These are phyloP conservation scores for Plasmodium berghei DNA, from an alignment of 169 alveolate genomes.

Conservation along the genomic window DNA sequence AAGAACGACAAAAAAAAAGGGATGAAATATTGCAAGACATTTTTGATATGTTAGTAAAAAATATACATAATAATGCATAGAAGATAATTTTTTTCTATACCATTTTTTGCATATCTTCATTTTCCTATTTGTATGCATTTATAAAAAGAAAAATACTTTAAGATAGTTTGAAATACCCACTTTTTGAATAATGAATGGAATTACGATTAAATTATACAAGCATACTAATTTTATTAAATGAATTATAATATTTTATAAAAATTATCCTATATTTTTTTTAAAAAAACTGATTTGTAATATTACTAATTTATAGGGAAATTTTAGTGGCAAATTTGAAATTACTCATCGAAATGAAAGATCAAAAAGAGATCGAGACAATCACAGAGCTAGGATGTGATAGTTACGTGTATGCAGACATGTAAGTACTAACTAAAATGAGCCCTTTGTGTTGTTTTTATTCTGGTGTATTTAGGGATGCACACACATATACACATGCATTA, in stretches of 20 bases:
- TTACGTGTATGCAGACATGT: slow-evolving; percentile 76
- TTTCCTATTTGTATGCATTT: not conserved
- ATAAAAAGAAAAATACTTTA: not conserved
- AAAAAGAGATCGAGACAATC: slow-evolving; percentile 67
- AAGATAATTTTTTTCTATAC: not conserved
- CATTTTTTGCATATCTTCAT: slow-evolving; percentile 3
- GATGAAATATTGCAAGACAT: slow-evolving; percentile 75
- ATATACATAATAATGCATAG: not conserved
- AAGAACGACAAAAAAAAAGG: slow-evolving; percentile 64
- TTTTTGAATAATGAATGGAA: not conserved
- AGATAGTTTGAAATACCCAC: not conserved
- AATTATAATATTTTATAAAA: too few relatives aligned
- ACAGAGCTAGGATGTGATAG: slow-evolving; percentile 74
- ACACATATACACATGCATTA: not conserved
- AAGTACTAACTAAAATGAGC: slow-evolving; percentile 2
- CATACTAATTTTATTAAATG: not conserved
- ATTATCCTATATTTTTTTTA: not conserved
- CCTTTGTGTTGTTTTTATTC: not conserved
- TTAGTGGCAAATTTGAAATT: slow-evolving; percentile 58
- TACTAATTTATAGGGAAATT: slow-evolving; percentile 51
- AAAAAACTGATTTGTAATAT: not conserved
- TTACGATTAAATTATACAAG: not conserved
- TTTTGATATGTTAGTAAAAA: slow-evolving; percentile 58
- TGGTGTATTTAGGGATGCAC: not conserved
- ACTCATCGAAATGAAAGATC: slow-evolving; percentile 49